Evolutionary conservation across 345 rosid genomes (phyloP).

Genomic region (Turritis glabra): DNA sequence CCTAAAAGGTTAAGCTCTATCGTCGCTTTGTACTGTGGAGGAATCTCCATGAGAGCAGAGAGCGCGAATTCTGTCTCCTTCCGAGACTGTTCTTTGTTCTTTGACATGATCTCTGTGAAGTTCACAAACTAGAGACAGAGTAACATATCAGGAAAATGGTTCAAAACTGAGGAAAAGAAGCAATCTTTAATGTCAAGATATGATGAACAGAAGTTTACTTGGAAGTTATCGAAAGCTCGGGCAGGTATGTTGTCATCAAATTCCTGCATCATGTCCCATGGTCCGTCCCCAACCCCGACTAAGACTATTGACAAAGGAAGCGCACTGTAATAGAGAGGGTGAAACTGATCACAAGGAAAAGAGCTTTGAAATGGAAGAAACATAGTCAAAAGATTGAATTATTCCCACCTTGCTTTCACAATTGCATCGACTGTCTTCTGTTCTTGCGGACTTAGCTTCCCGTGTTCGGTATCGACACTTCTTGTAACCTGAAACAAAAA

Average conservation of each 20-base stretch:
- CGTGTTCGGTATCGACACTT: constrained; percentile 69
- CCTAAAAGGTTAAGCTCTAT: constrained; percentile 82
- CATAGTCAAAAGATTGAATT: neutral
- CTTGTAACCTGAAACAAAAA: constrained; percentile 63
- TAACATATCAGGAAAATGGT: neutral
- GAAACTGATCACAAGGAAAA: neutral
- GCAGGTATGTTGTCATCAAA: constrained; percentile 98
- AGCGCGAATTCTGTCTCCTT: constrained; percentile 94
- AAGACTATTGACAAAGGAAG: constrained; percentile 84
- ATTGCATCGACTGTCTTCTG: constrained; percentile 90
- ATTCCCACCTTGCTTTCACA: constrained; percentile 77
- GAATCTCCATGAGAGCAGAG: constrained; percentile 94
- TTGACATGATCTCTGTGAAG: constrained; percentile 88
- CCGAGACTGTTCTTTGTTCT: constrained; percentile 53
- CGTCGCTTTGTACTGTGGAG: constrained; percentile 90
- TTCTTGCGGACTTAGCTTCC: constrained; percentile 87
- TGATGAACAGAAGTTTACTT: constrained; percentile 47
- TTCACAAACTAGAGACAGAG: constrained; percentile 76
- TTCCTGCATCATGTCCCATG: constrained; percentile 99
- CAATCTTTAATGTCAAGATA: neutral
- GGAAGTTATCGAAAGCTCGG: constrained; percentile 95
- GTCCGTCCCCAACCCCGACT: constrained; percentile 98
- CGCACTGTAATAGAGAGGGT: constrained; percentile 30
- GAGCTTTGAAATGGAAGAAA: neutral
- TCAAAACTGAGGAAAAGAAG: neutral